A percentile compares a stretch with the other conserved stretches of the same genome.
These are phyloP conservation scores for Nakataea oryzae DNA, from an alignment of 2,329 filamentous ascomycete genomes.

Conservation along the genomic window DNA sequence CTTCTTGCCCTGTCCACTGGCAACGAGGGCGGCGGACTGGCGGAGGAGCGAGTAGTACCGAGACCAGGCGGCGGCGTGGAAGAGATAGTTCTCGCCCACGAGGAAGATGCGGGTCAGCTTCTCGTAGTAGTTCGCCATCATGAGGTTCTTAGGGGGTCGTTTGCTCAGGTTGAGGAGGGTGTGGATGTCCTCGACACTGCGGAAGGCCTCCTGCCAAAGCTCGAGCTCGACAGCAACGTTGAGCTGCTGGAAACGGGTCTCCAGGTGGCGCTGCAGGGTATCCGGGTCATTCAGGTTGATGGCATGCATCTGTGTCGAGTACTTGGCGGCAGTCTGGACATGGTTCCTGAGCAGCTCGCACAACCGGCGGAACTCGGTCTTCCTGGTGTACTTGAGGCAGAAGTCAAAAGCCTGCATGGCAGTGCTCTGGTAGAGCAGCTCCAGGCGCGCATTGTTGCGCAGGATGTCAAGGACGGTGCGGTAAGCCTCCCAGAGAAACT, in stretches of 20 bases:
- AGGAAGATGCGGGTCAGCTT: constrained; percentile 98
- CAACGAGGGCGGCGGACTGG: constrained; percentile 74
- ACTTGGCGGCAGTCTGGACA: constrained; percentile 97
- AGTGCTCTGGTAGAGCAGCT: constrained; percentile 97
- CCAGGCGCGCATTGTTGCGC: constrained; percentile 95
- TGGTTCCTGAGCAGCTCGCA: constrained; percentile 98
- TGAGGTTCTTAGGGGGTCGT: constrained; percentile 93
- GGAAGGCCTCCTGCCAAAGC: constrained; percentile 98
- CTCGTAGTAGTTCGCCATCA: constrained; percentile 99
- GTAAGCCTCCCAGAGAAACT: constrained; percentile 99
- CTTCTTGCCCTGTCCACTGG: constrained; percentile 80
- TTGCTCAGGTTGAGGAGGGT: constrained; percentile 96
- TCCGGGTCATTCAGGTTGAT: constrained; percentile 98
- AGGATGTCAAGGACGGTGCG: constrained; percentile 96
- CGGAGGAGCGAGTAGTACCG: constrained; percentile 95
- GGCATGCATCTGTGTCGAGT: constrained; percentile 97
- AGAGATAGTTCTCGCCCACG: constrained; percentile 98
- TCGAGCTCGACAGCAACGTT: constrained; percentile 97
- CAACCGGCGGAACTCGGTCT: constrained; percentile 97
- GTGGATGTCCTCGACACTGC: constrained; percentile 97
- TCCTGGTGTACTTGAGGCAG: constrained; percentile 94
- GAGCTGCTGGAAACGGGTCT: constrained; percentile 96
- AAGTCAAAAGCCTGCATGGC: constrained; percentile 98
- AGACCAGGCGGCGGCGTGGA: constrained; percentile 96
- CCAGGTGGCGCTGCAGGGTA: constrained; percentile 90